phyloP scores from a whole-genome alignment of 352 stramenopile genomes.

The Thraustochytrium striatum region DNA sequence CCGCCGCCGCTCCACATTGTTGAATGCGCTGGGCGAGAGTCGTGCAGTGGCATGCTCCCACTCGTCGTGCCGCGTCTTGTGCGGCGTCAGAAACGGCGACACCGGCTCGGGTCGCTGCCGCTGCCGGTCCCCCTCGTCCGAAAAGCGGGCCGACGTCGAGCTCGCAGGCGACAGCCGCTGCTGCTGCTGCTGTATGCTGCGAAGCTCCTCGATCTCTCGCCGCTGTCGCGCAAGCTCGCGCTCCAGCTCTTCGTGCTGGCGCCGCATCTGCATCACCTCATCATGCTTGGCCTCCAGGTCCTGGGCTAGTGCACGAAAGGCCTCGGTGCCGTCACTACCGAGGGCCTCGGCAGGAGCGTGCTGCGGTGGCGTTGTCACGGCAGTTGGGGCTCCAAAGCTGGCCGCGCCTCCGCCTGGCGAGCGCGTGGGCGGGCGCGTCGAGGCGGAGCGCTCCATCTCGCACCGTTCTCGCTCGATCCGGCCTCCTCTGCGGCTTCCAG shows the following conservation, averaged over 20 bases:
- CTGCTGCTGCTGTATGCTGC: not conserved
- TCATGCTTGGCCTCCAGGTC: not conserved
- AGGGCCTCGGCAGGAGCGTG: no score
- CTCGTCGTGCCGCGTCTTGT: not conserved
- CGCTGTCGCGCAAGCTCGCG: conserved; percentile 20
- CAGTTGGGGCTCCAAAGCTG: no score
- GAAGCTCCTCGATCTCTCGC: not conserved
- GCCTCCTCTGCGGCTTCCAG: not conserved
- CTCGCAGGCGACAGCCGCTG: not conserved
- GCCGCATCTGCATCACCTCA: not conserved
- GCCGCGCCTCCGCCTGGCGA: no score
- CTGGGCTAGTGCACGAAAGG: not conserved
- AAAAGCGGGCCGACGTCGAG: not conserved
- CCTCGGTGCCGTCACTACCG: no score
- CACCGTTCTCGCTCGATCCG: not conserved
- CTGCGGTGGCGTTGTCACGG: no score
- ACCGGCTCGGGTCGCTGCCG: not conserved
- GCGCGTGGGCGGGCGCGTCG: no score
- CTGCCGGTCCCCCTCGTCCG: not conserved
- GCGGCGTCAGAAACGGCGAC: not conserved
- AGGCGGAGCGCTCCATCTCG: no score
- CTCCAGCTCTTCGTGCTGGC: conserved; percentile 20
- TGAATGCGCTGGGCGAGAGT: not conserved
- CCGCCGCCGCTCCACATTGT: not conserved
- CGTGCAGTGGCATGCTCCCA: not conserved